phyloP scores from a whole-genome alignment of 805 yeast genomes.

The Metschnikowia lachancei region DNA sequence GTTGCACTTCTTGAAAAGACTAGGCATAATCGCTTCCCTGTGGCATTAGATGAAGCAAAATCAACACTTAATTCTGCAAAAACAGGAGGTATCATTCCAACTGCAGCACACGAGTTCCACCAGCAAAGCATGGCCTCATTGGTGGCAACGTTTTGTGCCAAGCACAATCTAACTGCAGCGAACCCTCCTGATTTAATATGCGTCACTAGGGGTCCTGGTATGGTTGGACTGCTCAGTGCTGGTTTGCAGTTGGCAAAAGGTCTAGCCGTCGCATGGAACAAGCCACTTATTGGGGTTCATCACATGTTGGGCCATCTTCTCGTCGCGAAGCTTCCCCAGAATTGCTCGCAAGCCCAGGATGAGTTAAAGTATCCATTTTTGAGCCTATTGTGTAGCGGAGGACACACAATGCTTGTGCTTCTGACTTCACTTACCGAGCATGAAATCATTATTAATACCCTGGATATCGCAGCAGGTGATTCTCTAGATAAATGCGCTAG shows the following conservation, averaged over 20 bases:
- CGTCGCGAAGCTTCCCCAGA: conserved; percentile 37
- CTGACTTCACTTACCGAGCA: conserved; percentile 63
- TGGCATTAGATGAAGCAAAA: conserved; percentile 56
- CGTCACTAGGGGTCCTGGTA: conserved; percentile 95
- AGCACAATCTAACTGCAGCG: conserved; percentile 27
- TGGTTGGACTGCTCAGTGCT: conserved; percentile 83
- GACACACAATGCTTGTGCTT: conserved; percentile 85
- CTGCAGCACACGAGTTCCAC: conserved; percentile 79
- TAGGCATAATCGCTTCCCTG: conserved; percentile 38
- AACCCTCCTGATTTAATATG: conserved; percentile 70
- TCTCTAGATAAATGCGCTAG: conserved; percentile 91
- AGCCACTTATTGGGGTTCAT: conserved; percentile 85
- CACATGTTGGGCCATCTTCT: conserved; percentile 94
- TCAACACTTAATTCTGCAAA: conserved; percentile 61
- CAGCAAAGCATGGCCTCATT: conserved; percentile 53
- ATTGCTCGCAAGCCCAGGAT: neutral
- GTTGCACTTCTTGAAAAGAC: conserved; percentile 68
- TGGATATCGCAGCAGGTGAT: conserved; percentile 92
- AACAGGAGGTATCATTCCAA: conserved; percentile 86
- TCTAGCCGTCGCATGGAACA: conserved; percentile 68
- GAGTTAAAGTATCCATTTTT: conserved; percentile 56
- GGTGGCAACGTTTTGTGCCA: conserved; percentile 44
- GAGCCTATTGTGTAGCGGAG: conserved; percentile 84
- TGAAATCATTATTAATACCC: conserved; percentile 67
- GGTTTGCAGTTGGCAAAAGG: conserved; percentile 88